Conservation (phyloP, 2,329 filamentous ascomycete species). For the Phaeomoniella chlamydospora region DNA sequence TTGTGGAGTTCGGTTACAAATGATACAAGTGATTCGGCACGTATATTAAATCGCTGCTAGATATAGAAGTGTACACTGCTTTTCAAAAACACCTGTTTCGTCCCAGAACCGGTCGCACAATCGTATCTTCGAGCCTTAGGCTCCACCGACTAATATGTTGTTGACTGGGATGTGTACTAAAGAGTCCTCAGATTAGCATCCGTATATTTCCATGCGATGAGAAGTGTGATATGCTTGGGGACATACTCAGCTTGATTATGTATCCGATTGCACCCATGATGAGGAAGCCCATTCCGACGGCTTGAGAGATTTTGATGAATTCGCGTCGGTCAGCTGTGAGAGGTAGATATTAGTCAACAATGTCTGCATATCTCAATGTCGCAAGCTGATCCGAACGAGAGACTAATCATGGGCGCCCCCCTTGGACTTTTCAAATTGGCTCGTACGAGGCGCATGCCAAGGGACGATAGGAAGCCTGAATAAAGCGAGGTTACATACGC, state of each 20-base stretch:
- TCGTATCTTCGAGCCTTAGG: no score
- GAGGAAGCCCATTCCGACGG: conserved; percentile 44
- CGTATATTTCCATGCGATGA: neutral
- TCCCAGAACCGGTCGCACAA: no score
- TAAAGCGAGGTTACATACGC: conserved; percentile 19
- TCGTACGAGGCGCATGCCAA: neutral
- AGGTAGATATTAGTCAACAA: conserved; percentile 2
- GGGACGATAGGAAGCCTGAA: neutral
- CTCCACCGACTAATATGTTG: conserved; percentile 34
- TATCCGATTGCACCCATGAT: conserved; percentile 48
- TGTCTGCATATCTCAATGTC: no score
- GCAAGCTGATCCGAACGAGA: no score
- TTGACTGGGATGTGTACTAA: conserved; percentile 36
- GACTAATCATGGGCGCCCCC: no score
- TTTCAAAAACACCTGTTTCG: no score
- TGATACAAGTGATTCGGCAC: no score
- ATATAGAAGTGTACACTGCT: no score
- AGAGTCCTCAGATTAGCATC: conserved; percentile 2
- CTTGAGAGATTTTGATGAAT: conserved; percentile 47
- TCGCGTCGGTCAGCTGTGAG: conserved; percentile 40
- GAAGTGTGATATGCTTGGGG: no score
- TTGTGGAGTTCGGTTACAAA: no score
- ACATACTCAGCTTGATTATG: conserved; percentile 42
- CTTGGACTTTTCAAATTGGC: no score
- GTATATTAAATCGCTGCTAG: no score